A percentile compares a stretch with the other conserved stretches of the same genome.
phyloP scores from a whole-genome alignment of 352 stramenopile species.

The Poterioochromonas sp. region DNA sequence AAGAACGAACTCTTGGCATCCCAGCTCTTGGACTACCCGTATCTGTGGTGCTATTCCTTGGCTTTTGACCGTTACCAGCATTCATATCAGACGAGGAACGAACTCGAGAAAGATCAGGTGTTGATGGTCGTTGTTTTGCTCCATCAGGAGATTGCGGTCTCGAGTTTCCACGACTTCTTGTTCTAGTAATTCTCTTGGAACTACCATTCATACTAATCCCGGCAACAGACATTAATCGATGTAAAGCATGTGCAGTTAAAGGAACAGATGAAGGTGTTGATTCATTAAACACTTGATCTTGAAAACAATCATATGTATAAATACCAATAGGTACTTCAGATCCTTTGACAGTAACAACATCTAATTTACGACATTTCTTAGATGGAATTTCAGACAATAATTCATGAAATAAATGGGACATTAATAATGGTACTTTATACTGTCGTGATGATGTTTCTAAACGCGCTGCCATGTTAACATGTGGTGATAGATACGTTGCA shows the following conservation, averaged over 20 bases:
- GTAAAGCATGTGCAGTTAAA: neutral
- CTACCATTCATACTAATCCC: neutral
- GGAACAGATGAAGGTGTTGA: neutral
- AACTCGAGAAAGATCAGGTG: too few relatives aligned
- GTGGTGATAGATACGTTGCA: conserved; percentile 90
- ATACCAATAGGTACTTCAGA: conserved; percentile 84
- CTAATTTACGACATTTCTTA: conserved; percentile 71
- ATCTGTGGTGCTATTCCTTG: too few relatives aligned
- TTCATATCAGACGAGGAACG: too few relatives aligned
- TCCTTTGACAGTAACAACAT: conserved; percentile 91
- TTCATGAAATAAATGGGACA: conserved; percentile 86
- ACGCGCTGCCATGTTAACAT: conserved; percentile 93
- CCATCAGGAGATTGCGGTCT: too few relatives aligned
- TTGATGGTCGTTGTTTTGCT: too few relatives aligned
- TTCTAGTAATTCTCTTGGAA: neutral
- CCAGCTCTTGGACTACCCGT: too few relatives aligned
- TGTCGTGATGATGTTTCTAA: conserved; percentile 88
- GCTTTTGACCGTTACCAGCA: too few relatives aligned
- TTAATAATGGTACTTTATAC: conserved; percentile 84
- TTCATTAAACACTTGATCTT: neutral
- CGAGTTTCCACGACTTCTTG: neutral
- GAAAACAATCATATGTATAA: conserved; percentile 78
- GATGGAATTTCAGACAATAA: conserved; percentile 61
- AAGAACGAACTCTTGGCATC: too few relatives aligned
- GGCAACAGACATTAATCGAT: neutral